phyloP scores from a whole-genome alignment of 2,329 filamentous ascomycete species.

The Exophiala sp. region DNA sequence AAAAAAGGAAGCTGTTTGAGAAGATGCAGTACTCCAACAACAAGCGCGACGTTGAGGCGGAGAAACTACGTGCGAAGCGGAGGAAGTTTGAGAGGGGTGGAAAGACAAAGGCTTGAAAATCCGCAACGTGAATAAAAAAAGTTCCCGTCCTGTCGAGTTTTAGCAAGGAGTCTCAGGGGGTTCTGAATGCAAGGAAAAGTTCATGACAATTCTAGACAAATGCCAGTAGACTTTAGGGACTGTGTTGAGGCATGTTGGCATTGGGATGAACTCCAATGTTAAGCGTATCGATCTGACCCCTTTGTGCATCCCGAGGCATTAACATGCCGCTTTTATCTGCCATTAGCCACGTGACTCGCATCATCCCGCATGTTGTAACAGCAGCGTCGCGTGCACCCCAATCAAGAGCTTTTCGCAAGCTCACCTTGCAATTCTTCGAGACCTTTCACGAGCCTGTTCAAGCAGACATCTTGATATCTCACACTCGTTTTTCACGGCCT shows the following conservation, averaged over 20 bases:
- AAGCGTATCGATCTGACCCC: too few relatives aligned
- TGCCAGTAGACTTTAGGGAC: background rate
- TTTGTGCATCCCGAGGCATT: background rate
- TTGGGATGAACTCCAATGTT: too few relatives aligned
- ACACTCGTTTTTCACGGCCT: constrained; percentile 11
- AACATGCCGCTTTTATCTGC: background rate
- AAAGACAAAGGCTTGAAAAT: background rate
- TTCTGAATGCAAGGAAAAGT: background rate
- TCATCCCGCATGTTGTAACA: background rate
- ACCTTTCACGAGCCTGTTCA: constrained; percentile 7
- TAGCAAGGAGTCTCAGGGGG: constrained; percentile 9
- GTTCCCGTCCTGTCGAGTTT: background rate
- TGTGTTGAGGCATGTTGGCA: too few relatives aligned
- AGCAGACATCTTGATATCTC: background rate
- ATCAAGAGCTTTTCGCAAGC: constrained; percentile 6
- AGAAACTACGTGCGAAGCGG: constrained; percentile 80
- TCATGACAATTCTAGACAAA: background rate
- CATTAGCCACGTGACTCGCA: background rate
- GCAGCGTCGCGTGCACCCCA: constrained; percentile 3
- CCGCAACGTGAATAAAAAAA: background rate
- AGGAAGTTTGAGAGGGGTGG: constrained; percentile 65
- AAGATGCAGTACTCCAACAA: constrained; percentile 96
- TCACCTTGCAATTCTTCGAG: constrained; percentile 6
- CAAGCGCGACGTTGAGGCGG: constrained; percentile 84
- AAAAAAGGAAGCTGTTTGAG: constrained; percentile 95